Conservation (phyloP, 2,329 filamentous ascomycete genomes). For the Chrysoporthe austroafricana region DNA sequence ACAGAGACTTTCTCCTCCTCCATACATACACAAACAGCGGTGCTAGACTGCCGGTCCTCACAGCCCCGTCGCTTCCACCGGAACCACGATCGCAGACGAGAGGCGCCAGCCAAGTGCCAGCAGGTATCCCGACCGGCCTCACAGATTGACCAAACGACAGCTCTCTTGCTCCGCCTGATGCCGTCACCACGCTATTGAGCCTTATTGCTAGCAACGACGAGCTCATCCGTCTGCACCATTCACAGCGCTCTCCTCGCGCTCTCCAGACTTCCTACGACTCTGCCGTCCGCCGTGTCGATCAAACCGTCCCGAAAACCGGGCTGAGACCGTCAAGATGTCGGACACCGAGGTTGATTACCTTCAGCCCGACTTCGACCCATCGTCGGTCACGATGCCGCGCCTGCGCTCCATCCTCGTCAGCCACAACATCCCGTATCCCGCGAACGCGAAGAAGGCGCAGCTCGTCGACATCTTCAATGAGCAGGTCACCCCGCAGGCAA, state of each 20-base stretch:
- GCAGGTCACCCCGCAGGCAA: constrained; percentile 76
- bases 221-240: not conserved
- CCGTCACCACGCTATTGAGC: not conserved
- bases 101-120: not conserved
- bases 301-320: not conserved
- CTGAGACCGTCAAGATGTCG: constrained; percentile 52
- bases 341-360: constrained; percentile 81
- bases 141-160: not conserved
- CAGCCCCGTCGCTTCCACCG: not conserved
- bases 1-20: not conserved
- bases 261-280: not conserved
- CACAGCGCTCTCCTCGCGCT: not conserved
- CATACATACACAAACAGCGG: not conserved
- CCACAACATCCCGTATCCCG: constrained; percentile 83
- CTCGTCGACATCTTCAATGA: constrained; percentile 83
- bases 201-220: not conserved
- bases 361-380: constrained; percentile 82
- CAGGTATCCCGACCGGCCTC: not conserved
- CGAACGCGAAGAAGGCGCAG: constrained; percentile 88
- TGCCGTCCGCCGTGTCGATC: not conserved
- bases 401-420: constrained; percentile 89
- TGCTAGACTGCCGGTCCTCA: not conserved
- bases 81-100: not conserved
- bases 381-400: constrained; percentile 81
- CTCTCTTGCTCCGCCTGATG: not conserved